Conservation (phyloP, 2,329 filamentous ascomycete species). For the Chaetomiaceae sp. region DNA sequence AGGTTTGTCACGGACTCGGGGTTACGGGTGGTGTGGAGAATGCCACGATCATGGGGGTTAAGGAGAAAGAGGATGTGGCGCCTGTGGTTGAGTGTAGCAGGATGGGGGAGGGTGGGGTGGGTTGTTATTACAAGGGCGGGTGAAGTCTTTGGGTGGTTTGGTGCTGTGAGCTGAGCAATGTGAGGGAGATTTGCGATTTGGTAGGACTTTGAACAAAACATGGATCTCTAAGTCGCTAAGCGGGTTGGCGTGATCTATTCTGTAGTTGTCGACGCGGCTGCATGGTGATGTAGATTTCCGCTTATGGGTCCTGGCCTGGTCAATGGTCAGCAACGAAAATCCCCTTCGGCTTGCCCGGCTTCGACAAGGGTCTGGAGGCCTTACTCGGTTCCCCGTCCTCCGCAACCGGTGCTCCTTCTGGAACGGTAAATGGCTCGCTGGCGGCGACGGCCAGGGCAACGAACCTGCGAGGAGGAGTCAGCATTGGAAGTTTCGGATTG, state of each 20-base stretch:
- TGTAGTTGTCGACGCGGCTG: too few relatives aligned
- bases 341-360: not conserved
- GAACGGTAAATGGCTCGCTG: not conserved
- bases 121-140: not conserved
- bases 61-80: not conserved
- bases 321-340: too few relatives aligned
- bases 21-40: not conserved
- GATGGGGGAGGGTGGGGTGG: not conserved
- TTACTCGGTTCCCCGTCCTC: not conserved
- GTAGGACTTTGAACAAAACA: too few relatives aligned
- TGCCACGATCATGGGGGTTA: not conserved
- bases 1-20: not conserved
- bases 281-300: too few relatives aligned
- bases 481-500: too few relatives aligned
- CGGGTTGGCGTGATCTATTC: too few relatives aligned
- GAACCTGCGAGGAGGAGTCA: constrained; percentile 8
- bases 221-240: too few relatives aligned
- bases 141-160: not conserved
- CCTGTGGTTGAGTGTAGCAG: constrained; percentile 3
- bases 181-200: too few relatives aligned
- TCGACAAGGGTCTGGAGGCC: not conserved
- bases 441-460: constrained; percentile 8
- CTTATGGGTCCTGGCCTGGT: too few relatives aligned
- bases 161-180: not conserved
- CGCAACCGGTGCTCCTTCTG: not conserved